Conservation (phyloP, 1,284 basidiomycete species). For the Leccinum olivaceoglutinosum region DNA sequence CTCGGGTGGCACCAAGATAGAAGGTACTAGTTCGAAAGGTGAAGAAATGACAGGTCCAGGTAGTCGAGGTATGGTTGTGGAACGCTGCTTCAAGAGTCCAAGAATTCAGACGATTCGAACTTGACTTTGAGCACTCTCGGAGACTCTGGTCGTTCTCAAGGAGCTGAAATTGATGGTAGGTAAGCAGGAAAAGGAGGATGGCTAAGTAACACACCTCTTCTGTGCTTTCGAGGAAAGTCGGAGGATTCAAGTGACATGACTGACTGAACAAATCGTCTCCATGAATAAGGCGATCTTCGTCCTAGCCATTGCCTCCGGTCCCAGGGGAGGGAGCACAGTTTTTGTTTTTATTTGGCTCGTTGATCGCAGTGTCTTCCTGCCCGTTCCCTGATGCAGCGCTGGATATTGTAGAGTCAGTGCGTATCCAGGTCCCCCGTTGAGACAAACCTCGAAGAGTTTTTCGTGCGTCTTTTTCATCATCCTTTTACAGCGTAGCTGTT, state of each 20-base stretch:
- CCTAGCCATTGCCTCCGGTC: neutral
- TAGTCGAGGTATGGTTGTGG: constrained; percentile 63
- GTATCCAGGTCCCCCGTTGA: neutral
- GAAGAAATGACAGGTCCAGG: constrained; percentile 38
- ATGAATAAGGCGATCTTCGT: too few relatives aligned
- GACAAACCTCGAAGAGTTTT: neutral
- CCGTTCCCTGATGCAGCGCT: neutral
- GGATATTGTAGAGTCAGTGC: neutral
- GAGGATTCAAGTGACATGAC: too few relatives aligned
- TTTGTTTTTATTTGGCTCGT: neutral
- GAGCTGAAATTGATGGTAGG: constrained; percentile 36
- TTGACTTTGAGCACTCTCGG: constrained; percentile 38
- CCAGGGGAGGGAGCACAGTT: neutral
- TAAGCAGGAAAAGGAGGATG: neutral
- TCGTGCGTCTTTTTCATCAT: neutral
- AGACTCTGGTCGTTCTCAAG: constrained; percentile 52
- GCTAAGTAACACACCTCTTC: too few relatives aligned
- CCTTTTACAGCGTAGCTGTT: constrained; percentile 16
- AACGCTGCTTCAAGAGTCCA: constrained; percentile 49
- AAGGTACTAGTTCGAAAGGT: constrained; percentile 62
- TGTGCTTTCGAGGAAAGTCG: too few relatives aligned
- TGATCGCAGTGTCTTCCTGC: neutral
- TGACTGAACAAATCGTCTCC: too few relatives aligned
- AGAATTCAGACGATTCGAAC: constrained; percentile 53
- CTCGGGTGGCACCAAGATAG: constrained; percentile 84